Conservation (phyloP, 1,284 basidiomycete species). For the Butyriboletus regius region DNA sequence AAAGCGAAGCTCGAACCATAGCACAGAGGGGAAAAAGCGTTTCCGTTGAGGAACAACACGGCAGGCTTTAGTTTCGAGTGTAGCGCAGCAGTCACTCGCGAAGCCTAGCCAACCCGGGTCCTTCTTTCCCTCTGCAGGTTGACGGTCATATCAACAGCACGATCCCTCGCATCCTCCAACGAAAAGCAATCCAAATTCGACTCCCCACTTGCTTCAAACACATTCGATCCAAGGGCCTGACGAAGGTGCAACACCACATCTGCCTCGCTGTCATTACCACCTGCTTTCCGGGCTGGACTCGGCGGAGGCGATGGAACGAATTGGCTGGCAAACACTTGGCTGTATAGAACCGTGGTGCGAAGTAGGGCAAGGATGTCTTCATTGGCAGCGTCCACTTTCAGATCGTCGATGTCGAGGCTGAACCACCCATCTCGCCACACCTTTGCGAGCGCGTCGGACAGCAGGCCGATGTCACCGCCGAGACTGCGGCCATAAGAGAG, state of each 20-base stretch:
- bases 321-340: slow-evolving; percentile 47
- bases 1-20: background rate
- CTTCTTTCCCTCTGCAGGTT: slow-evolving; percentile 39
- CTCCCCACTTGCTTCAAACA: slow-evolving; percentile 44
- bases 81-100: background rate
- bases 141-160: slow-evolving; percentile 60
- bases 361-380: slow-evolving; percentile 48
- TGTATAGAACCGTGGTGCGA: slow-evolving; percentile 50
- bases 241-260: slow-evolving; percentile 42
- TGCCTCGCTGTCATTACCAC: slow-evolving; percentile 12
- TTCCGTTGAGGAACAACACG: no score
- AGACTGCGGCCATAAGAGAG: slow-evolving; percentile 55
- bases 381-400: slow-evolving; percentile 25
- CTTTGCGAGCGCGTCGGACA: slow-evolving; percentile 50
- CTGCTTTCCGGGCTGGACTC: slow-evolving; percentile 36
- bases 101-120: slow-evolving; percentile 7
- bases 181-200: slow-evolving; percentile 28
- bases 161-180: slow-evolving; percentile 62
- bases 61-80: background rate
- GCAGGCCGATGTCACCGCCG: slow-evolving; percentile 47
- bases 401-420: slow-evolving; percentile 25
- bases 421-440: slow-evolving; percentile 39
- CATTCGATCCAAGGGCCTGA: slow-evolving; percentile 48
- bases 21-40: no score
- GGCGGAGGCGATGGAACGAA: slow-evolving; percentile 53